Conservation (phyloP, 1,284 basidiomycete genomes). For the Trichosporon sp. region DNA sequence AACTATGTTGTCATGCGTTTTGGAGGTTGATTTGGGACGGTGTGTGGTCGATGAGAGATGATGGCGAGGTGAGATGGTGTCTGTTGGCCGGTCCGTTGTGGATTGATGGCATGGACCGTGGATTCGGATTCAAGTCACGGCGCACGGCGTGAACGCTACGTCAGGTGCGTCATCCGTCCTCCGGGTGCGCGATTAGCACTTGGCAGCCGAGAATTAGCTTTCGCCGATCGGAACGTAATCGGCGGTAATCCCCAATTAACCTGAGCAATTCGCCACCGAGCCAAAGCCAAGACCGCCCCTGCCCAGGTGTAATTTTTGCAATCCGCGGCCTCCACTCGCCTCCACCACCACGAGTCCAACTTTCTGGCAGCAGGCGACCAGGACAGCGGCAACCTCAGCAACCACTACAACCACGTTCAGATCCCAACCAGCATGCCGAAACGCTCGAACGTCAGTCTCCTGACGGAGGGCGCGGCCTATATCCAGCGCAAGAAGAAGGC, state of each 20-base stretch:
- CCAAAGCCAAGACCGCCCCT: not conserved
- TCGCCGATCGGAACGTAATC: not conserved
- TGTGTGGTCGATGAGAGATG: not conserved
- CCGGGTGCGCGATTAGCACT: not conserved
- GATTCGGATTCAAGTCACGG: not conserved
- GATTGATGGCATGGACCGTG: not conserved
- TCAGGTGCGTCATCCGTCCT: not conserved
- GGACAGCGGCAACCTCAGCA: not conserved
- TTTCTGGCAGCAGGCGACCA: not conserved
- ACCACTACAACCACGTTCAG: conserved; percentile 8
- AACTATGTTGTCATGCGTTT: conserved; percentile 2
- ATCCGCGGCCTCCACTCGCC: not conserved
- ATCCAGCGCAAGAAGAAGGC: conserved; percentile 47
- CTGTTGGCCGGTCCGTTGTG: not conserved
- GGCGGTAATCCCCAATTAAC: not conserved
- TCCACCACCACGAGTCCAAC: not conserved
- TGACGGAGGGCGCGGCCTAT: conserved; percentile 49
- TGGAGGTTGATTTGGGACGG: not conserved
- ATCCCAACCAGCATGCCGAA: conserved; percentile 5
- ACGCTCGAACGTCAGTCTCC: conserved; percentile 46
- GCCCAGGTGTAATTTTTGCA: conserved; percentile 6
- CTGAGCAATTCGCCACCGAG: not conserved
- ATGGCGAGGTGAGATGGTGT: not conserved
- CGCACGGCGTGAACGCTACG: not conserved
- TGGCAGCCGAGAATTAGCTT: not conserved